Percentiles rank a stretch among this genome's conserved stretches.
phyloP scores from a whole-genome alignment of 768 basidiomycete genomes.

The Suillus occidentalis region DNA sequence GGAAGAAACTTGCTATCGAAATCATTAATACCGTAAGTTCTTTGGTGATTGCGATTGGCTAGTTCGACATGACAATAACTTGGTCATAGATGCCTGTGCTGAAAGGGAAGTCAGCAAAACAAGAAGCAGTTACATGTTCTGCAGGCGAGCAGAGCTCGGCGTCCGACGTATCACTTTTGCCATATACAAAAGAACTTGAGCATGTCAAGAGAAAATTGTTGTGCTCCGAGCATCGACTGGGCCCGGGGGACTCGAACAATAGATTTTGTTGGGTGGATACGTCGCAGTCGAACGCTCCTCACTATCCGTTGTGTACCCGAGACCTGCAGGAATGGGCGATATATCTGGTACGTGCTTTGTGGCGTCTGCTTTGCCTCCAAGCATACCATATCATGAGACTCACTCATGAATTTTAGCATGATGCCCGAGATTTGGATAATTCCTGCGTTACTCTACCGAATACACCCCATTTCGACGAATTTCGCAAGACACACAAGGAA shows the following conservation, averaged over 20 bases:
- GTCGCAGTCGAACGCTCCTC: neutral
- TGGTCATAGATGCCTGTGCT: neutral
- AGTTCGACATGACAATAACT: too few relatives aligned
- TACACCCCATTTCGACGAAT: neutral
- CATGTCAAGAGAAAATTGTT: too few relatives aligned
- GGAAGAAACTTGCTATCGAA: too few relatives aligned
- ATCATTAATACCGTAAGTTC: too few relatives aligned
- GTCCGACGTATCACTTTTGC: too few relatives aligned
- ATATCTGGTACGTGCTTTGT: neutral
- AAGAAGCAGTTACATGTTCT: too few relatives aligned
- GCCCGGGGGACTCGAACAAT: neutral
- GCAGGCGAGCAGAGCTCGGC: too few relatives aligned
- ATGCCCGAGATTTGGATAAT: neutral
- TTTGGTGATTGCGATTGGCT: too few relatives aligned
- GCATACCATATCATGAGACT: neutral
- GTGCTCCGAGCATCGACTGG: neutral
- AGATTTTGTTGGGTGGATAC: neutral
- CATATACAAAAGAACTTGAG: too few relatives aligned
- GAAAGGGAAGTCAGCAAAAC: too few relatives aligned
- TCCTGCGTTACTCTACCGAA: neutral
- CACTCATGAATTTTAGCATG: neutral
- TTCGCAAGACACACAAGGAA: neutral
- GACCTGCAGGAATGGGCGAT: neutral
- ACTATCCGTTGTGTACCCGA: neutral
- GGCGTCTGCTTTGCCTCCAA: too few relatives aligned